Conservation (phyloP, 2,329 filamentous ascomycete genomes). For the Corynespora cassiicola region DNA sequence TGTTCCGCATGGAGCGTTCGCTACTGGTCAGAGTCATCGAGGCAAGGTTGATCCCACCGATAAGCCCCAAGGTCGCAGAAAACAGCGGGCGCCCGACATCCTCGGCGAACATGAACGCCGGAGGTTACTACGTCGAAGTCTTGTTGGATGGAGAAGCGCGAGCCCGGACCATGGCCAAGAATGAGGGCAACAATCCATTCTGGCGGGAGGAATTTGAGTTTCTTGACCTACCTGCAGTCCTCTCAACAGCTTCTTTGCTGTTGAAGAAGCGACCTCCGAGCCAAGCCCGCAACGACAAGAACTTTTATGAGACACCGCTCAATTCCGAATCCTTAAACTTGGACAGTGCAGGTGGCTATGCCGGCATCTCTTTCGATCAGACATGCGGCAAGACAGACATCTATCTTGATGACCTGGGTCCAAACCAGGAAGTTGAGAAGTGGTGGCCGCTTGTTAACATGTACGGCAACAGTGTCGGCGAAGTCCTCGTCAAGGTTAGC, state of each 20-base stretch:
- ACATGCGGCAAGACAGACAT: conserved; percentile 80
- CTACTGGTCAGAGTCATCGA: conserved; percentile 67
- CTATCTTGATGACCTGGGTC: conserved; percentile 77
- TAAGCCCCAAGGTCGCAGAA: conserved; percentile 44
- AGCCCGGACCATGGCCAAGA: conserved; percentile 75
- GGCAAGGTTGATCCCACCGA: conserved; percentile 59
- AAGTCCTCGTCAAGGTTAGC: conserved; percentile 81
- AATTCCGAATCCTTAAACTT: conserved; percentile 40
- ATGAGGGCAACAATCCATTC: conserved; percentile 75
- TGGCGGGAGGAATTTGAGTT: conserved; percentile 86
- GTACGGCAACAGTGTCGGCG: conserved; percentile 76
- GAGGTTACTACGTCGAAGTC: conserved; percentile 81
- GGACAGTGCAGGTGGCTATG: conserved; percentile 49
- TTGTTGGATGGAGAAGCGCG: conserved; percentile 81
- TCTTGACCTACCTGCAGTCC: conserved; percentile 70
- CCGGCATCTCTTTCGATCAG: conserved; percentile 55
- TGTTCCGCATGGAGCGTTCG: conserved; percentile 71
- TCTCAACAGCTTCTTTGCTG: conserved; percentile 73
- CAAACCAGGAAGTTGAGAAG: conserved; percentile 79
- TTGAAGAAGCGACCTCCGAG: conserved; percentile 67
- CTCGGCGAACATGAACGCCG: conserved; percentile 43
- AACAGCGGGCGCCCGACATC: conserved; percentile 39
- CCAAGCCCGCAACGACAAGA: conserved; percentile 42
- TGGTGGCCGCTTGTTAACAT: conserved; percentile 84
- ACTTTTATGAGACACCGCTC: conserved; percentile 41